A percentile compares a stretch with the other conserved stretches of the same genome.
phyloP scores from a whole-genome alignment of 768 basidiomycete species.

The Cystobasidium ongulense region DNA sequence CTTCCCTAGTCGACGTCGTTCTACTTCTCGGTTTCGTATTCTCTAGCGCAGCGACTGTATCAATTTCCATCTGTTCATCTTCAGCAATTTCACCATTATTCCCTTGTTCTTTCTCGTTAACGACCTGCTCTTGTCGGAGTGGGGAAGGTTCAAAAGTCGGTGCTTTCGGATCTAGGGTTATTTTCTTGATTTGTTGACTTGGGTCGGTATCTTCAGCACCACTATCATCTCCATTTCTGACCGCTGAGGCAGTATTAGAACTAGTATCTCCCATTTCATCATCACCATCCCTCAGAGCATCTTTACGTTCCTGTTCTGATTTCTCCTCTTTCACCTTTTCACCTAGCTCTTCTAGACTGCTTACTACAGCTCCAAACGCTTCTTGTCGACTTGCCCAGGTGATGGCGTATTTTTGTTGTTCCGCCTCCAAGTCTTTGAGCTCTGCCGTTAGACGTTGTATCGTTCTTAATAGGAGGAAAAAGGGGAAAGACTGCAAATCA shows the following conservation, averaged over 20 bases:
- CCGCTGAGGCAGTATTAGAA: not conserved
- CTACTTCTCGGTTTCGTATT: not conserved
- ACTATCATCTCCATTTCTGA: constrained; percentile 8
- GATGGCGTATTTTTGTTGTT: constrained; percentile 10
- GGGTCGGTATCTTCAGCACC: not conserved
- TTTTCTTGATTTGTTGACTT: not conserved
- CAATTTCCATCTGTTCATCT: not conserved
- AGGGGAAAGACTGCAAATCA: not conserved
- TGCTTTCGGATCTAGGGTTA: not conserved
- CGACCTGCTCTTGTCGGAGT: not conserved
- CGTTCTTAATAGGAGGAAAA: not conserved
- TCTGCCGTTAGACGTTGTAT: constrained; percentile 26
- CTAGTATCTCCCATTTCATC: not conserved
- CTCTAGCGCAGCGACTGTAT: not conserved
- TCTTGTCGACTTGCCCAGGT: constrained; percentile 27
- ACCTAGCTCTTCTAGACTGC: constrained; percentile 25
- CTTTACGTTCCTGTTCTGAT: constrained; percentile 25
- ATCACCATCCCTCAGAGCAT: constrained; percentile 29
- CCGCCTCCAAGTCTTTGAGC: constrained; percentile 25
- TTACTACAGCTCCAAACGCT: constrained; percentile 29
- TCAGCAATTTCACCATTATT: not conserved
- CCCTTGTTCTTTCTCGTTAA: not conserved
- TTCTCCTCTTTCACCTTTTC: constrained; percentile 29
- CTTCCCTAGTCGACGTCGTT: not conserved
- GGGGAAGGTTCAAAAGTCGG: constrained; percentile 3